Evolutionary conservation across 306 rosid genomes (phyloP), one percentile per base, ranked within the genome.

Genomic region (Crotalaria pallida): DNA sequence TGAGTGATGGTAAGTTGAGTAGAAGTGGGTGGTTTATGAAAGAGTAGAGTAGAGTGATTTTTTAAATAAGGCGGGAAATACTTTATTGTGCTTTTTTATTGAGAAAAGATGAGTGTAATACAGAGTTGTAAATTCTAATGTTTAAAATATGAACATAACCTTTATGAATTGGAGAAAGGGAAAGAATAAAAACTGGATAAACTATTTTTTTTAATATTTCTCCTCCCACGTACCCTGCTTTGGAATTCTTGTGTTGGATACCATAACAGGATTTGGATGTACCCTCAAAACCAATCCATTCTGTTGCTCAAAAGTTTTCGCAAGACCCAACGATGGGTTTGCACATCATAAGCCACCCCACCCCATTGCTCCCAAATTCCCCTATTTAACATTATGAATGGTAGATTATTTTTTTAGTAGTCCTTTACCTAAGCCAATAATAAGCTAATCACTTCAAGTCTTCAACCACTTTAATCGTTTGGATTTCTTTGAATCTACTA

Each of bases 401-500:
- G 18, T 48, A 31, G 51, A 34, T 51, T 29, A 44, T 29, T 65
- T 49, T 67, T 36, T 31, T 50, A 31, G 72, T 50, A 50, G 21
- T 33, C n/a, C n/a, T 6, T 21, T 18, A 21, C 50, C 50, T 7
- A 6, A 15, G 74, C 7, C 10, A 29, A 48, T 18, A 29, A 50
- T 18, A 29, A 50, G 49, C 36, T 11, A 13, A 12, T 49, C 1
- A 17, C 24, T 15, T 41, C 8, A 10, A 19, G 38, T 31, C 33
- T 27, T 27, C 3, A 27, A 27, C 3, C 33, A 6, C 33, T 6
- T 27, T 27, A 2, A 33, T 76, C n/a, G 2, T 19, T 55, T 3
- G 41, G 21, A 55, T 44, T 9, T 31, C 15, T 71, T 18, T 64
- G 67, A 49, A 58, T 56, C 38, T 62, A 15, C 51, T 75, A 88